Base-by-base conservation (phyloP, 805 yeast species). In the Wickerhamomyces sydowiorum region DNA sequence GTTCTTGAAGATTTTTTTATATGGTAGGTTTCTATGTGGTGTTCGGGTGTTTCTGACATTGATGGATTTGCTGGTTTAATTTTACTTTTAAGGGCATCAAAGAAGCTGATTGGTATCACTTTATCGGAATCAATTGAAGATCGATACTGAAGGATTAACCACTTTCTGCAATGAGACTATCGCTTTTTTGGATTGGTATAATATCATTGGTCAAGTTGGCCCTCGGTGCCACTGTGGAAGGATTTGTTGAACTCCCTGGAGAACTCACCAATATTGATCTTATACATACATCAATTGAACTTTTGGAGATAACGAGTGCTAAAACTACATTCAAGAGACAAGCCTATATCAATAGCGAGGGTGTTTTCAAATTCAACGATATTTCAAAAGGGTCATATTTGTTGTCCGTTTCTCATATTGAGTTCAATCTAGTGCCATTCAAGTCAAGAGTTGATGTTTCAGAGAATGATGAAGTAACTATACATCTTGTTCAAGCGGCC, bases 381-480 rank as follows among this genome's bases (percentile, higher is more conserved):
- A 28, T 57, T 21, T 41, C 48, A 2, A 22, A 37, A 8, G 61
- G 61, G 1, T 29, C 48, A 5, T 56, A 53, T 21, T 7, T 53
- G 3, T 32, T 56, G 13, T 37, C 50, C 2, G 38, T 48, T 6
- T 29, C 40, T 2, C 54, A 59, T 2, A 39, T 47, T 7, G 48
- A 48, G 9, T 53, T 45, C 44, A 54, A 56, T 38, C 39, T 54
- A 5, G 39, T 43, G 3, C 60, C 61, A 9, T 44, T 46, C 42
- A 54, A 53, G 31, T 43, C 47, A 6, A 47, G 48, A 17, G 38
- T 57, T 14, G 50, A 41, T 17, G 46, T 57, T 9, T 34, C 35
- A 10, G 39, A 31, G 1, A 40, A 51, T 6, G 52, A 43, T 22
- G 25, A 31, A 5, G 34, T 53, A 18, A 28, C 24, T 2, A 57